Evolutionary conservation across 495 filamentous ascomycete genomes (phyloP).

Genomic region (Pseudoneurospora amorphoporcata): DNA sequence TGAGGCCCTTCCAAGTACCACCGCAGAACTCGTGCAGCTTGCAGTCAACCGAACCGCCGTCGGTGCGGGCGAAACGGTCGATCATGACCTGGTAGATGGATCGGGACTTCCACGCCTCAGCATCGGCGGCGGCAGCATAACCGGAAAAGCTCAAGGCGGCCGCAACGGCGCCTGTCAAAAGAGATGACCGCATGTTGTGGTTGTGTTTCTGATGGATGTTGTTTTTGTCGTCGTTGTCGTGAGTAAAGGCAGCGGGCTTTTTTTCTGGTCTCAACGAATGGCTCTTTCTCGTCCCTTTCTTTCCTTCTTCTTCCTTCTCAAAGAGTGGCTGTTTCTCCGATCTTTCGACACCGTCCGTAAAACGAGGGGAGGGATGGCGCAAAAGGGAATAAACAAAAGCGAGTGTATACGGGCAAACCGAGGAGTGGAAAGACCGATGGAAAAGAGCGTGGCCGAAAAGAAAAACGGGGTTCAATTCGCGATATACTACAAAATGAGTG

Average conservation of each 20-base stretch:
- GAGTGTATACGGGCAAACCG: background rate
- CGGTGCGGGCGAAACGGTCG: slow-evolving; percentile 59
- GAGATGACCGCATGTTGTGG: slow-evolving; percentile 13
- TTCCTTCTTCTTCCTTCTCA: slow-evolving; percentile 5
- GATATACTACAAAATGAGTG: background rate
- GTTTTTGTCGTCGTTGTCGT: background rate
- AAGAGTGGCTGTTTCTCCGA: slow-evolving; percentile 7
- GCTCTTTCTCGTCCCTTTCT: background rate
- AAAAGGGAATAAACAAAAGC: background rate
- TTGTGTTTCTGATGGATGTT: background rate
- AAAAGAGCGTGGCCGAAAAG: background rate
- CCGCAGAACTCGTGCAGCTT: slow-evolving; percentile 57
- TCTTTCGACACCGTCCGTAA: background rate
- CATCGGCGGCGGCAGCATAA: slow-evolving; percentile 14
- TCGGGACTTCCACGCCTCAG: slow-evolving; percentile 47
- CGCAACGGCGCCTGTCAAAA: slow-evolving; percentile 13
- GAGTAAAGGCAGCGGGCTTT: background rate
- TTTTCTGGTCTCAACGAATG: background rate
- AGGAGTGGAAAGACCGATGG: background rate
- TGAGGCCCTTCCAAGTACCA: slow-evolving; percentile 48
- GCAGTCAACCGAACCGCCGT: slow-evolving; percentile 44
- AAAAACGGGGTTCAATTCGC: background rate
- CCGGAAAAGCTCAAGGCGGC: slow-evolving; percentile 17
- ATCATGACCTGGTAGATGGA: slow-evolving; percentile 69
- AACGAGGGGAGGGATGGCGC: background rate